Conservation (phyloP, 768 basidiomycete genomes). For the Agaricus blazei region DNA sequence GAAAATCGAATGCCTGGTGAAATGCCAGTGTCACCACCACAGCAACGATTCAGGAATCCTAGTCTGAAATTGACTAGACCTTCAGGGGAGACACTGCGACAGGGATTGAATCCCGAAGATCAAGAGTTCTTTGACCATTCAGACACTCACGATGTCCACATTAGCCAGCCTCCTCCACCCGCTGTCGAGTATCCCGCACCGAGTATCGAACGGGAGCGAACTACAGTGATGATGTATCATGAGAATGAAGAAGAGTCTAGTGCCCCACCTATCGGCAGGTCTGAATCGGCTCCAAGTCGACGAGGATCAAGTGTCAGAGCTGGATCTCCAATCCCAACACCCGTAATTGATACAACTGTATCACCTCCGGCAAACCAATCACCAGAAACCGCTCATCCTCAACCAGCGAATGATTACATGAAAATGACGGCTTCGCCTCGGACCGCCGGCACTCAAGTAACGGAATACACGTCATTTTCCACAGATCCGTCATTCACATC, state of each 20-base stretch:
- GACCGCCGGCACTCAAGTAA: not conserved
- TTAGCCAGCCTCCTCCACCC: not conserved
- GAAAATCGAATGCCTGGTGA: conserved; percentile 2
- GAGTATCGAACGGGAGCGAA: not conserved
- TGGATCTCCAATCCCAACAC: not conserved
- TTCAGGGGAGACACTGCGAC: conserved; percentile 2
- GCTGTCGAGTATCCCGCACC: conserved; percentile 2
- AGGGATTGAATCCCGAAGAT: not conserved
- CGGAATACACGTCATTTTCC: not conserved
- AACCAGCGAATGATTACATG: conserved; percentile 3
- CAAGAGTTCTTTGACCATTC: not conserved
- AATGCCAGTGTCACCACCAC: not conserved
- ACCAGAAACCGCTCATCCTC: not conserved
- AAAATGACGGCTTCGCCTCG: conserved; percentile 4
- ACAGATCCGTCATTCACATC: conserved; percentile 3
- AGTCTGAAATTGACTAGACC: conserved; percentile 3
- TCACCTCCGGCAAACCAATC: not conserved
- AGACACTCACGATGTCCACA: not conserved
- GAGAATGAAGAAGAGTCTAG: not conserved
- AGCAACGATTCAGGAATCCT: not conserved
- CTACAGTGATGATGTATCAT: conserved; percentile 6
- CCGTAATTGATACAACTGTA: not conserved
- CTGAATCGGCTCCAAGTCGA: not conserved
- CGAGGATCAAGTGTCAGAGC: not conserved
- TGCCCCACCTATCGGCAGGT: not conserved